These are phyloP conservation scores for Chlorophyllum brunneum DNA, from an alignment of 768 basidiomycete genomes.

Conservation along the genomic window DNA sequence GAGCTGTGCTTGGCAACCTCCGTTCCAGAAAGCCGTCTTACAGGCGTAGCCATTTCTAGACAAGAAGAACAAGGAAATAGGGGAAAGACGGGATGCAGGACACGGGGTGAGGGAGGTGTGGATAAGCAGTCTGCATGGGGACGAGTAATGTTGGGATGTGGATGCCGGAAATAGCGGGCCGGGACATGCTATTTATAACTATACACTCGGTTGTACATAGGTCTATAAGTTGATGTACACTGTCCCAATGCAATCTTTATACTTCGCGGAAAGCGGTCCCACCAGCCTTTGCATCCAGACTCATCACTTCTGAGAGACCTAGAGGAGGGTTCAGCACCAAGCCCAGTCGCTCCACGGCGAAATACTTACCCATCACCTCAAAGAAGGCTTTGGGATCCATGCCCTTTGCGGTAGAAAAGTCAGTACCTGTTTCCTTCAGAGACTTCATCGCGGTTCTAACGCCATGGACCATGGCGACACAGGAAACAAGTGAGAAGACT, in stretches of 20 bases:
- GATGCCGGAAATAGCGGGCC: too few species aligned
- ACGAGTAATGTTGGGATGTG: too few species aligned
- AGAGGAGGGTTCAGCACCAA: background rate
- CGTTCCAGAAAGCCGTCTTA: constrained; percentile 19
- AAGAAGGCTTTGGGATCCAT: constrained; percentile 80
- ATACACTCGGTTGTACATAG: too few species aligned
- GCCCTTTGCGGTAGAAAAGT: constrained; percentile 52
- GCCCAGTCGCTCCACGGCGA: background rate
- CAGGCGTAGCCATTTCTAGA: constrained; percentile 23
- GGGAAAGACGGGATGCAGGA: background rate
- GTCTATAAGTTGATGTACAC: too few species aligned
- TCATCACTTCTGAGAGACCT: constrained; percentile 7
- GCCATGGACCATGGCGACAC: constrained; percentile 73
- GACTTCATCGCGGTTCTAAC: constrained; percentile 70
- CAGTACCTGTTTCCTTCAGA: constrained; percentile 73
- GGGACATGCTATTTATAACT: too few species aligned
- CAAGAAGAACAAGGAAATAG: too few species aligned
- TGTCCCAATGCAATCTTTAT: background rate
- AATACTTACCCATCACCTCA: constrained; percentile 58
- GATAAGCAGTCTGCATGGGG: too few species aligned
- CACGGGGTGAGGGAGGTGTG: background rate
- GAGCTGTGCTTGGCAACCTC: constrained; percentile 28
- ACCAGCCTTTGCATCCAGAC: constrained; percentile 7
- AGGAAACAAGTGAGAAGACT: constrained; percentile 76
- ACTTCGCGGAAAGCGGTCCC: constrained; percentile 6